A percentile compares a stretch with the other conserved stretches of the same genome.
These are phyloP conservation scores for Eucalyptus polybractea DNA, from an alignment of 345 rosid species.

Conservation along the genomic window DNA sequence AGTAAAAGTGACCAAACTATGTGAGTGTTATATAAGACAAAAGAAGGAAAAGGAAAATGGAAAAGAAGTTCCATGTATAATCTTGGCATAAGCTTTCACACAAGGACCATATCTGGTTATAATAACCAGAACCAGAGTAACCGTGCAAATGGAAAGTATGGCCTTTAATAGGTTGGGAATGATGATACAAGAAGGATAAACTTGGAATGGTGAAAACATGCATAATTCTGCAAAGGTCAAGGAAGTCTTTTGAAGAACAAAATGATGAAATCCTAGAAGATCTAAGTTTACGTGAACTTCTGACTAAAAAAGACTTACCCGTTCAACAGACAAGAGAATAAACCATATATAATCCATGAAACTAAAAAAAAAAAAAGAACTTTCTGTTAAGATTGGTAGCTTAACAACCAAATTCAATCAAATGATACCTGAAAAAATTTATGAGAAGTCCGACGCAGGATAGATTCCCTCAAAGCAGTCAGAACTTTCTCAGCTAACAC, in stretches of 20 bases:
- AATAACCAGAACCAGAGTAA: neutral
- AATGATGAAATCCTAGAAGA: neutral
- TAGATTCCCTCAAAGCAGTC: conserved; percentile 46
- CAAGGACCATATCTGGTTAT: neutral
- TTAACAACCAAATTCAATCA: neutral
- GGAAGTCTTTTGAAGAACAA: neutral
- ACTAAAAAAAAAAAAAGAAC: neutral
- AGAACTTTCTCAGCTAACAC: conserved; percentile 47
- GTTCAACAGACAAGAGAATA: neutral
- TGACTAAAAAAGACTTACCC: neutral
- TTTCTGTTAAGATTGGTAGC: neutral
- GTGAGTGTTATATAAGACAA: neutral
- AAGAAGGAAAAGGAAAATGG: neutral
- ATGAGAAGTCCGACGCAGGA: conserved; percentile 55
- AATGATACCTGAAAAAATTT: conserved; percentile 42
- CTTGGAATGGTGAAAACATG: neutral
- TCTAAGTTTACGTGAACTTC: neutral
- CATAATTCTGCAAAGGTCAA: neutral
- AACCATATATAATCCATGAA: neutral
- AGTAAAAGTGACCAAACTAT: neutral
- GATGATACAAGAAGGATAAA: neutral
- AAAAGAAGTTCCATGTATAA: neutral
- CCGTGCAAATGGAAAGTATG: neutral
- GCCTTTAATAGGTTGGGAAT: neutral
- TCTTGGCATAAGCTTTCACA: neutral